These are phyloP conservation scores for Coniferiporia weirii DNA, from an alignment of 1,284 basidiomycete species.

Conservation along the genomic window DNA sequence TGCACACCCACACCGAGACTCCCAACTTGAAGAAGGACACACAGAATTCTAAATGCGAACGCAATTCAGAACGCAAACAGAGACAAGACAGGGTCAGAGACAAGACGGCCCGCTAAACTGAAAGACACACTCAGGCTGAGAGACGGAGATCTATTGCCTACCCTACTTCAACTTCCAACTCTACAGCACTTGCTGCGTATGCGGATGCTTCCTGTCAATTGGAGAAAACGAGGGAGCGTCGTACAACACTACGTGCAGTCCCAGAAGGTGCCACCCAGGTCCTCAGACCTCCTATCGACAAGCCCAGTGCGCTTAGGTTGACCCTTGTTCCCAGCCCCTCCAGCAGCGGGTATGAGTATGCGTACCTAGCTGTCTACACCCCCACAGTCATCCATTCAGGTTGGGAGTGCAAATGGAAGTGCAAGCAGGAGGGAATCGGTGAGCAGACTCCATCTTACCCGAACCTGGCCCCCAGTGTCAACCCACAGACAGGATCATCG, in stretches of 20 bases:
- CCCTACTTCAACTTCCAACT: neutral
- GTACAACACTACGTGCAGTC: neutral
- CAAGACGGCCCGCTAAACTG: too few species aligned
- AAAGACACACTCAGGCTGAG: neutral
- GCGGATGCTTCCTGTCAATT: too few species aligned
- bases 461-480: neutral
- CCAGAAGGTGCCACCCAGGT: neutral
- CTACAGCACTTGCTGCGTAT: neutral
- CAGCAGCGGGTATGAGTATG: conserved; percentile 4
- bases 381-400: conserved; percentile 6
- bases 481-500: neutral
- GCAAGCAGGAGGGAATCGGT: neutral
- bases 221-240: conserved; percentile 4
- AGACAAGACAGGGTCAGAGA: too few species aligned
- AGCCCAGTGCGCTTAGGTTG: conserved; percentile 8
- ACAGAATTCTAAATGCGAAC: too few species aligned
- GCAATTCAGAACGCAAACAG: too few species aligned
- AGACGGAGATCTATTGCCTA: neutral
- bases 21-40: too few species aligned
- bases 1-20: too few species aligned
- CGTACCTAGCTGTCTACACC: conserved; percentile 3
- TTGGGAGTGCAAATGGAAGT: neutral
- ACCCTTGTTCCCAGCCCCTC: conserved; percentile 14
- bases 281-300: neutral
- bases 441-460: neutral